Base-by-base conservation (phyloP, 495 filamentous ascomycete species). In the Immersiella caudata region DNA sequence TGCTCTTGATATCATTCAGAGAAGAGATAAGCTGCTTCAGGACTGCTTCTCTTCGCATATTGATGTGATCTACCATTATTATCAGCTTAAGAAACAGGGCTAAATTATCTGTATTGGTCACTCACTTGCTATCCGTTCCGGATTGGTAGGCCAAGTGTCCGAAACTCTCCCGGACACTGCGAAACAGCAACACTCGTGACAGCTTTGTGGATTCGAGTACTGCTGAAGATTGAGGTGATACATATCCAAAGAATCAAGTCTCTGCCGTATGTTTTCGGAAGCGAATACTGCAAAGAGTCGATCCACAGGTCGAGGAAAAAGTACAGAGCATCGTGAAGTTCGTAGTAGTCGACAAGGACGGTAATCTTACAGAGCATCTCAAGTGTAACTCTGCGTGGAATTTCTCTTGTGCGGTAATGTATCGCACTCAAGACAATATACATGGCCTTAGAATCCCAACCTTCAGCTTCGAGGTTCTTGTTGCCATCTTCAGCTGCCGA, bases 341-440 rank as follows among this genome's bases (percentile, higher is more conserved):
- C 56, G 63, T 85, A 84, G 62, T 83, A 83, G 66, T 86, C 82
- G 6, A 82, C 78, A 16, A 86, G 61, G 9, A 81, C 77, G 16
- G 80, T 74, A 50, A 87, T 68, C 62, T 83, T 79, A 18, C 79
- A 78, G 16, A 86, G 75, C 65, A 76, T 74, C 16, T 83, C 78
- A 0, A 85, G 68, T 16, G 54, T 68, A 9, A 85, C 12, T 8
- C 2, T 60, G 24, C 27, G 24, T 60, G 56, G 27, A 35, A 60
- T 60, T 9, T 11, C 26, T 27, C 7, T 27, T 6, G 56, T 60
- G 27, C 56, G 56, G 24, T 35, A 1, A n/a, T 60, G 56, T 4
- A 60, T 4, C 4, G 16, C 16, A n/a, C 56, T 60, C 24, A 60
- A 35, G 56, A 35, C 27, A 20, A 60, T 60, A 14, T 25, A 25